Conservation (phyloP, 306 rosid species). For the Trichosanthes cucumerina region DNA sequence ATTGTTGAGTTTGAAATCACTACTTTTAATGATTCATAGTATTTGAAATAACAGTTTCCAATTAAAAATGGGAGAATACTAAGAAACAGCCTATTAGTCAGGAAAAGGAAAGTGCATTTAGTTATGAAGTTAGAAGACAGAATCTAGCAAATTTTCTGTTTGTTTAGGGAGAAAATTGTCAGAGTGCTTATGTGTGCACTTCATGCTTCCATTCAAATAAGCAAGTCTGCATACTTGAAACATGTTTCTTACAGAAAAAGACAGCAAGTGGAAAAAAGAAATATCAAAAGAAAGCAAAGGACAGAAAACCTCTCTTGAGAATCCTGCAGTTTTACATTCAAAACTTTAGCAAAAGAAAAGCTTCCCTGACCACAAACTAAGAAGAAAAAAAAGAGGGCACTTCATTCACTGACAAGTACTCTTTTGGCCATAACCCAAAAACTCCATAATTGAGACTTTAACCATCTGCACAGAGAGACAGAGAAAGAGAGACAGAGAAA, state of each 20-base stretch:
- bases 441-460: constrained; percentile 34
- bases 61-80: background rate
- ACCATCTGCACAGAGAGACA: constrained; percentile 49
- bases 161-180: constrained; percentile 1
- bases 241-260: constrained; percentile 58
- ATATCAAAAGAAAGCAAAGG: constrained; percentile 32
- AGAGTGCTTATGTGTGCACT: constrained; percentile 17
- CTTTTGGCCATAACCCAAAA: constrained; percentile 42
- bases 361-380: constrained; percentile 55
- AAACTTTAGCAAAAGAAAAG: constrained; percentile 23
- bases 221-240: constrained; percentile 47
- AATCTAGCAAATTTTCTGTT: constrained; percentile 3
- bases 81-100: background rate
- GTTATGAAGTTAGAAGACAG: constrained; percentile 4
- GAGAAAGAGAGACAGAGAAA: background rate
- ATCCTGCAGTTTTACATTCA: constrained; percentile 36
- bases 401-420: constrained; percentile 42
- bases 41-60: too few species aligned
- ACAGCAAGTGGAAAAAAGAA: constrained; percentile 28
- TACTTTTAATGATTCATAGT: too few species aligned
- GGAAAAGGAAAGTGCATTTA: background rate
- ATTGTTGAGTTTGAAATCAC: background rate
- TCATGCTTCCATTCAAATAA: constrained; percentile 62
- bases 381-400: constrained; percentile 12
- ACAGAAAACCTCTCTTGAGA: constrained; percentile 38